These are phyloP conservation scores for Microbotryum silenes-acaulis DNA, from an alignment of 1,284 basidiomycete genomes.

Conservation along the genomic window DNA sequence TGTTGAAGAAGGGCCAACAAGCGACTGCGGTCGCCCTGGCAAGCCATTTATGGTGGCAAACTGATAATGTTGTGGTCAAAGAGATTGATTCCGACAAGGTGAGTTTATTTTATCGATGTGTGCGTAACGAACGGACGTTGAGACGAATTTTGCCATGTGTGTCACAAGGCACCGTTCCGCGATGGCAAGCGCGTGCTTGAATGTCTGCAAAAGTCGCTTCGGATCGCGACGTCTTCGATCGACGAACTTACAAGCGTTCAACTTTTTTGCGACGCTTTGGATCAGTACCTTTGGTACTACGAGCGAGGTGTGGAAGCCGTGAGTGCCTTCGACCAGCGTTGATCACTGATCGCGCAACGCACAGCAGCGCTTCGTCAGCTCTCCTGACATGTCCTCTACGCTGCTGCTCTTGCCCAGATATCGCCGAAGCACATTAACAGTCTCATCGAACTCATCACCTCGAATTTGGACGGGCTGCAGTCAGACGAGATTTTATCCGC, in stretches of 20 bases:
- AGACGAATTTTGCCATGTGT: conserved; percentile 39
- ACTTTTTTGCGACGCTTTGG: conserved; percentile 85
- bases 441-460: conserved; percentile 83
- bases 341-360: not conserved
- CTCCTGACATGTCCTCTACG: not conserved
- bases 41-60: conserved; percentile 95
- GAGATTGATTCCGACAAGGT: conserved; percentile 46
- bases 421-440: conserved; percentile 90
- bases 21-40: conserved; percentile 86
- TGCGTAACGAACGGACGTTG: not conserved
- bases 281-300: conserved; percentile 87
- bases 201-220: conserved; percentile 84
- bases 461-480: conserved; percentile 77
- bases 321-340: conserved; percentile 37
- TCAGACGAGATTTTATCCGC: conserved; percentile 59
- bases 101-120: conserved; percentile 14
- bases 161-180: conserved; percentile 61
- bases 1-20: conserved; percentile 93
- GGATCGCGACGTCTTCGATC: conserved; percentile 86
- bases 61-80: conserved; percentile 47
- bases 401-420: conserved; percentile 49
- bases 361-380: not conserved
- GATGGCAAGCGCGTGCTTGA: conserved; percentile 93
- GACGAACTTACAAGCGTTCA: conserved; percentile 91
- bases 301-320: conserved; percentile 84